Evolutionary conservation across 202 grass and related monocot species (phyloP).

Genomic region (Zizania palustris): DNA sequence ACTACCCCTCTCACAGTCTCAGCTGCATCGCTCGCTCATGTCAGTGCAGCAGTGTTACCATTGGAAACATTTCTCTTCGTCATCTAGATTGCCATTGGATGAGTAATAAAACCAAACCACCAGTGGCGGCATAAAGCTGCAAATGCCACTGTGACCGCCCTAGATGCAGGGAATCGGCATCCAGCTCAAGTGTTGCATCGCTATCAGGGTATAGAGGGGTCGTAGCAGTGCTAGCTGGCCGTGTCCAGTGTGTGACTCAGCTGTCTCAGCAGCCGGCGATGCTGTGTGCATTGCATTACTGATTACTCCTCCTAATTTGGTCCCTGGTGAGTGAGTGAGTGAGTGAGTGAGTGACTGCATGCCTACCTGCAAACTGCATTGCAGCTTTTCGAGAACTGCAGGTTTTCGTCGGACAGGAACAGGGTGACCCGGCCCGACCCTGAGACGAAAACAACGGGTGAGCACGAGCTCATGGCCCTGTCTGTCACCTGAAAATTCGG

Average conservation of each 20-base stretch:
- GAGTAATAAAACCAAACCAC: too few species aligned
- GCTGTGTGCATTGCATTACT: too few species aligned
- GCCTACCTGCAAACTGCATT: background rate
- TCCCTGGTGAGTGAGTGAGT: too few species aligned
- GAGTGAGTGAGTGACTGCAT: too few species aligned
- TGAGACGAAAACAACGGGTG: slow-evolving; percentile 18
- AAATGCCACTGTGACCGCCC: background rate
- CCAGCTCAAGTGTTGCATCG: background rate
- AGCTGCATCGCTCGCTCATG: too few species aligned
- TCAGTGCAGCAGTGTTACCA: too few species aligned
- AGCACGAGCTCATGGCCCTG: background rate
- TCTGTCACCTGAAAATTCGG: slow-evolving; percentile 29
- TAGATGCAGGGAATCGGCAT: background rate
- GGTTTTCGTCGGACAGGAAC: background rate
- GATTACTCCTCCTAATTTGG: too few species aligned
- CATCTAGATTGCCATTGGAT: too few species aligned
- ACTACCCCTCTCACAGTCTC: too few species aligned
- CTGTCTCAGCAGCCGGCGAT: background rate
- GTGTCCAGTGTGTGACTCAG: background rate
- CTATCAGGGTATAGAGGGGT: background rate
- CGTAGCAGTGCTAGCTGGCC: background rate
- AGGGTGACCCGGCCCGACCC: background rate
- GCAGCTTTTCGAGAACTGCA: background rate
- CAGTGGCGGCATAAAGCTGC: background rate
- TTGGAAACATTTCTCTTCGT: too few species aligned